Evolutionary conservation across 2,329 filamentous ascomycete species (phyloP).

Genomic region (Pseudogymnoascus destructans): DNA sequence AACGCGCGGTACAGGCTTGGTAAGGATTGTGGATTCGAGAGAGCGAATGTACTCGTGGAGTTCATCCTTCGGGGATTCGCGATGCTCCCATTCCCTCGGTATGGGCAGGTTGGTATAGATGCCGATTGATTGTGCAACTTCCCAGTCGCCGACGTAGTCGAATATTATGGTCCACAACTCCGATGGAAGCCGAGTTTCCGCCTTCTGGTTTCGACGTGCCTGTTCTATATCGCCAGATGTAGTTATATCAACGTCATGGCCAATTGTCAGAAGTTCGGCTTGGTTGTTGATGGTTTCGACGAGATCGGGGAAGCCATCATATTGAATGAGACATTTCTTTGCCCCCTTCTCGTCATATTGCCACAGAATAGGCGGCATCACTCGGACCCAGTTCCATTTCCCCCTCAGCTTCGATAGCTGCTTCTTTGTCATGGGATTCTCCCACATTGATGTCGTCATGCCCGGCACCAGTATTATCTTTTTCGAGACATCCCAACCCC

Average conservation of each 20-base stretch:
- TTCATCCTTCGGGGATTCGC: constrained; percentile 40
- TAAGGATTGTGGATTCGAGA: constrained; percentile 75
- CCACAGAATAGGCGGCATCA: constrained; percentile 73
- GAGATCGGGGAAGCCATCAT: constrained; percentile 58
- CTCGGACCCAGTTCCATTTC: constrained; percentile 78
- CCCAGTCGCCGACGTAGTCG: constrained; percentile 79
- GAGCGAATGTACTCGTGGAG: constrained; percentile 61
- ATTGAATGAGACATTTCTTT: constrained; percentile 42
- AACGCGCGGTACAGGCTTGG: constrained; percentile 55
- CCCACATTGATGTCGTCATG: constrained; percentile 83
- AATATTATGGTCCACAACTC: constrained; percentile 87
- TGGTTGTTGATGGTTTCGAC: constrained; percentile 64
- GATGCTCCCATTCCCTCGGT: constrained; percentile 51
- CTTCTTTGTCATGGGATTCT: constrained; percentile 77
- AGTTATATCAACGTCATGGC: constrained; percentile 45
- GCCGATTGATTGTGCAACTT: constrained; percentile 67
- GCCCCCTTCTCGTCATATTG: constrained; percentile 45
- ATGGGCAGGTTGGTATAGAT: constrained; percentile 66
- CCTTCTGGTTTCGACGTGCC: constrained; percentile 31
- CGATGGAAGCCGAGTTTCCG: constrained; percentile 47
- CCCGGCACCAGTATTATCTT: constrained; percentile 74
- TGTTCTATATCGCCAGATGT: constrained; percentile 29
- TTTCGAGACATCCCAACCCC: constrained; percentile 80
- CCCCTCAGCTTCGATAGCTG: constrained; percentile 71
- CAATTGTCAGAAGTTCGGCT: constrained; percentile 60